Evolutionary conservation across 2,329 filamentous ascomycete species (phyloP).

Genomic region (Drechslerella dactyloides): DNA sequence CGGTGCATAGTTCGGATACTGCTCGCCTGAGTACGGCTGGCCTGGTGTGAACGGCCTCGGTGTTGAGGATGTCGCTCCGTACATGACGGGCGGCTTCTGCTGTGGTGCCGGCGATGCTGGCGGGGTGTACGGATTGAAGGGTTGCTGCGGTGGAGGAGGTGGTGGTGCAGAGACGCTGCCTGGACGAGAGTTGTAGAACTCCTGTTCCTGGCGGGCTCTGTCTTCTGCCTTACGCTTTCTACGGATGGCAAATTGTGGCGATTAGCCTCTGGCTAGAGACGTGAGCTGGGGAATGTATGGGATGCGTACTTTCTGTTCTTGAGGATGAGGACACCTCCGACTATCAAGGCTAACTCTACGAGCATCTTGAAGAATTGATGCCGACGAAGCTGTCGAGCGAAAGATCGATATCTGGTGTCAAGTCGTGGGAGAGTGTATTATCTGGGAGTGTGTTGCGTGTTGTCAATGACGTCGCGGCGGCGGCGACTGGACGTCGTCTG

Average conservation of each 20-base stretch:
- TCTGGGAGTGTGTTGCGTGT: constrained; percentile 14
- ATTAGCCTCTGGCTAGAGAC: neutral
- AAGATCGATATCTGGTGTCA: neutral
- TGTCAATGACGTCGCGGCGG: constrained; percentile 13
- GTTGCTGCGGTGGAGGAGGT: constrained; percentile 11
- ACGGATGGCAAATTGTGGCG: neutral
- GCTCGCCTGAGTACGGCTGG: neutral
- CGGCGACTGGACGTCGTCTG: too few relatives aligned
- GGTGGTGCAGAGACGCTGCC: neutral
- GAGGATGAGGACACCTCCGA: constrained; percentile 33
- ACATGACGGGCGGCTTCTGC: constrained; percentile 17
- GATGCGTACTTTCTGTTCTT: constrained; percentile 45
- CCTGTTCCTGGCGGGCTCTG: constrained; percentile 29
- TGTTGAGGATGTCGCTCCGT: constrained; percentile 1
- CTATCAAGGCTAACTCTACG: constrained; percentile 28
- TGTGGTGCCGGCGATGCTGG: constrained; percentile 15
- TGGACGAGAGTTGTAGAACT: constrained; percentile 24
- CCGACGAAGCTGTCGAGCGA: neutral
- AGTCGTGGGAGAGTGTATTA: constrained; percentile 18
- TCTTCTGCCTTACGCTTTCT: constrained; percentile 39
- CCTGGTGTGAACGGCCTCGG: neutral
- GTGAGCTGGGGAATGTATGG: neutral
- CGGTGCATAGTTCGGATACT: constrained; percentile 14
- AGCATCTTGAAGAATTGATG: constrained; percentile 11
- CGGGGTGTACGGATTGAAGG: constrained; percentile 10